phyloP scores from a whole-genome alignment of 2,329 filamentous ascomycete genomes.

The Cercospora beticola region DNA sequence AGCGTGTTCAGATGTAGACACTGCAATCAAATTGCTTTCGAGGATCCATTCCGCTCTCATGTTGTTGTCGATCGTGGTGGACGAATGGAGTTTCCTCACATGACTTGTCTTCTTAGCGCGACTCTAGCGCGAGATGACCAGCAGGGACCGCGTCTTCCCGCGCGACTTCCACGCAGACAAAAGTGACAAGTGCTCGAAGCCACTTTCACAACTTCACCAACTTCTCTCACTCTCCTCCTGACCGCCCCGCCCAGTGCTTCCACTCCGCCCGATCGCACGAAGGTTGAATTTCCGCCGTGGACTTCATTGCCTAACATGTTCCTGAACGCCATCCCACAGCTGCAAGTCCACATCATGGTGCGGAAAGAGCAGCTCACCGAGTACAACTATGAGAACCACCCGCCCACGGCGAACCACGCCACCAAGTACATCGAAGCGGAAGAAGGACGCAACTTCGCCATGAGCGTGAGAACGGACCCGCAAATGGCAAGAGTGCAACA shows the following conservation, averaged over 20 bases:
- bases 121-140: background rate
- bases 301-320: background rate
- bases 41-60: background rate
- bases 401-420: background rate
- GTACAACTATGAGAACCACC: conserved; percentile 16
- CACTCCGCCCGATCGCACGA: background rate
- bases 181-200: background rate
- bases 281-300: background rate
- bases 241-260: background rate
- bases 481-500: background rate
- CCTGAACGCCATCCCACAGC: background rate
- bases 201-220: background rate
- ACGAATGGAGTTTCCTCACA: background rate
- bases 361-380: conserved; percentile 16
- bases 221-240: background rate
- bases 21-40: too few species aligned
- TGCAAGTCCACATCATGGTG: conserved; percentile 18
- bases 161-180: background rate
- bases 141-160: background rate
- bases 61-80: background rate
- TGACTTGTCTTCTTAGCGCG: background rate
- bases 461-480: background rate
- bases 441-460: conserved; percentile 19
- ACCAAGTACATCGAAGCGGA: conserved; percentile 24
- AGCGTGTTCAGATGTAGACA: too few species aligned